These are phyloP conservation scores for Cantharellus anzutake DNA, from an alignment of 768 basidiomycete species.

Conservation along the genomic window DNA sequence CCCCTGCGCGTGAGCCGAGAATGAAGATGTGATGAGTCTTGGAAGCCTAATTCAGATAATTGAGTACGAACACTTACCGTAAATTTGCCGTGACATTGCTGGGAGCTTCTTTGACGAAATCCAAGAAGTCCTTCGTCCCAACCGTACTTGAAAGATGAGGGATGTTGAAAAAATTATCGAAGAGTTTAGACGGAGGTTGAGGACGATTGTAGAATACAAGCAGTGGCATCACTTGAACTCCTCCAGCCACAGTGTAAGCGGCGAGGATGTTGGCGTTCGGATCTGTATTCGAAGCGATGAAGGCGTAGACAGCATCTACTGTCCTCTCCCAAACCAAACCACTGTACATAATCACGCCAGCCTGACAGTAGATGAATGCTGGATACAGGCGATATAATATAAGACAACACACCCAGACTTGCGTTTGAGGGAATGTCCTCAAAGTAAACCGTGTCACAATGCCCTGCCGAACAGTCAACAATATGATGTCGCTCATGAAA, in stretches of 20 bases:
- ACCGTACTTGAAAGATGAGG: slow-evolving; percentile 23
- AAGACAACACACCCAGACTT: slow-evolving; percentile 34
- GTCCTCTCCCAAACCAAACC: neutral
- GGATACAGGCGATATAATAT: neutral
- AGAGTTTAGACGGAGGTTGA: slow-evolving; percentile 27
- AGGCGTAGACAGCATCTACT: slow-evolving; percentile 19
- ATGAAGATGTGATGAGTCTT: neutral
- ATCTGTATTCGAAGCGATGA: slow-evolving; percentile 24
- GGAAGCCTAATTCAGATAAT: neutral
- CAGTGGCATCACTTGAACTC: slow-evolving; percentile 16
- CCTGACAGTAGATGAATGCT: neutral
- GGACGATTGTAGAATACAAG: slow-evolving; percentile 41
- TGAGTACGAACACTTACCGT: neutral
- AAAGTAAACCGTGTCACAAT: slow-evolving; percentile 41
- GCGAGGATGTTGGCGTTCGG: slow-evolving; percentile 33
- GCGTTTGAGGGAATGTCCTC: slow-evolving; percentile 31
- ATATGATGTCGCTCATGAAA: neutral
- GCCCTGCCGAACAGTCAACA: slow-evolving; percentile 19
- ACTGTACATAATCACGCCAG: neutral
- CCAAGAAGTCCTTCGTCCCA: slow-evolving; percentile 22
- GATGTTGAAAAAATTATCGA: slow-evolving; percentile 32
- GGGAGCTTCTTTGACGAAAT: slow-evolving; percentile 23
- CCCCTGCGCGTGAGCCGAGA: neutral
- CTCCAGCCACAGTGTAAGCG: slow-evolving; percentile 20
- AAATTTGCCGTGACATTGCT: neutral